These are phyloP conservation scores for Lepidium campestre DNA, from an alignment of 441 rosid species.

Conservation along the genomic window DNA sequence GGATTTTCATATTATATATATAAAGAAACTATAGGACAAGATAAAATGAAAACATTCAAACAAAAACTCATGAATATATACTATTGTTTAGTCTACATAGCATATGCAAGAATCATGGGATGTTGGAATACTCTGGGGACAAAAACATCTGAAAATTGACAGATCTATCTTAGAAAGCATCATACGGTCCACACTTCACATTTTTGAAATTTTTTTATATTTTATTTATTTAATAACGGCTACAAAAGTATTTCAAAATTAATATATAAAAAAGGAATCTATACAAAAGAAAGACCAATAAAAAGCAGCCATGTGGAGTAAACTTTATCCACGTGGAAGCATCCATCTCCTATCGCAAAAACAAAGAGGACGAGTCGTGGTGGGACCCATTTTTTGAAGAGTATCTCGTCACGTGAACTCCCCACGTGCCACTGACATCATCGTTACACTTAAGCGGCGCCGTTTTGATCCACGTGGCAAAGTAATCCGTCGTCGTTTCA, in stretches of 20 bases:
- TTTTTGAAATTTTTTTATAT: neutral
- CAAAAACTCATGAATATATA: neutral
- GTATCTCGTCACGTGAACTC: slow-evolving; percentile 58
- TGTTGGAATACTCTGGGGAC: slow-evolving; percentile 32
- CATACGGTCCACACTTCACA: slow-evolving; percentile 14
- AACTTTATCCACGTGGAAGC: slow-evolving; percentile 30
- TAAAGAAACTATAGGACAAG: neutral
- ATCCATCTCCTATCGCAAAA: slow-evolving; percentile 10
- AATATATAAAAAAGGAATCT: neutral
- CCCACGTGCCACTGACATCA: slow-evolving; percentile 48
- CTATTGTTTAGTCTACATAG: slow-evolving; percentile 19
- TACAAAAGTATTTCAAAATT: slow-evolving; percentile 1
- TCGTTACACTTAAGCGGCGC: slow-evolving; percentile 18
- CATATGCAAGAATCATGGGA: slow-evolving; percentile 24
- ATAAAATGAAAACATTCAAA: slow-evolving; percentile 7
- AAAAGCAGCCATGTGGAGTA: slow-evolving; percentile 10
- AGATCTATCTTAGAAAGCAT: neutral
- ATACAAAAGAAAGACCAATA: slow-evolving; percentile 29
- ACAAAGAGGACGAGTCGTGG: slow-evolving; percentile 23
- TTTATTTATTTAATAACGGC: slow-evolving; percentile 13
- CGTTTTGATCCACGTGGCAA: slow-evolving; percentile 22
- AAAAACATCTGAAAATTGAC: slow-evolving; percentile 24
- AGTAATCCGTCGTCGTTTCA: slow-evolving; percentile 47
- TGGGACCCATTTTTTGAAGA: slow-evolving; percentile 25
- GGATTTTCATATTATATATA: too few relatives aligned